Base-by-base conservation (phyloP, 331 rosid species). In the Cydonia oblonga region DNA sequence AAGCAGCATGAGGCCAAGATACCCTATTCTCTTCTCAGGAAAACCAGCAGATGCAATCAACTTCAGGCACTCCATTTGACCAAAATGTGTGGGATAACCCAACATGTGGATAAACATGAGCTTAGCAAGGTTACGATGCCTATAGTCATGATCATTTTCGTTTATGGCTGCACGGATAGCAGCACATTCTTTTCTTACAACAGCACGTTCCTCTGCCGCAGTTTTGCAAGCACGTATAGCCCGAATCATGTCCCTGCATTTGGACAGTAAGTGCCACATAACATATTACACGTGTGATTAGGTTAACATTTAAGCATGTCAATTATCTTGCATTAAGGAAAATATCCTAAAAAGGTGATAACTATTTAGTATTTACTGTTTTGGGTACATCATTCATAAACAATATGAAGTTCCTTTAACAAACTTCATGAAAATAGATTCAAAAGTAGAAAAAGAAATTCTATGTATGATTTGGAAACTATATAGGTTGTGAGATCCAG, bases 1-100 rank as follows among this genome's bases (percentile, higher is more conserved):
- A 81, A 95, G 97, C 81, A 95, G 90, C 99, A 95, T 95, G 76
- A 95, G 97, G 75, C 96, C 96, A 75, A 95, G 99, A 81, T 95
- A 95, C 58, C 99, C 99, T 80, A 95, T 91, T 83, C 99, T 95
- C 84, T 95, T 95, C 85, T 95, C 99, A 38, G 99, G 99, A 83
- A 91, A 95, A 83, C 97, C 97, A 23, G 99, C 73, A 66, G 99
- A 87, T 26, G 97, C 99, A 33, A 95, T 95, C 87, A 89, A 88
- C 85, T 95, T 95, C 74, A 95, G 86, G 86, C 99, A 95, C 76
- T 95, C 99, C 99, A 95, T 95, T 89, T 95, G 99, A 86, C 99
- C 99, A 91, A 95, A 95, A 87, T 95, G 96, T 33, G 99, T 95
- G 63, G 99, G 99, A 82, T 95, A 91, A 51, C 99, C 99, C 77